These are phyloP conservation scores for Phylloporus arenicola DNA, from an alignment of 768 basidiomycete genomes.

Conservation along the genomic window DNA sequence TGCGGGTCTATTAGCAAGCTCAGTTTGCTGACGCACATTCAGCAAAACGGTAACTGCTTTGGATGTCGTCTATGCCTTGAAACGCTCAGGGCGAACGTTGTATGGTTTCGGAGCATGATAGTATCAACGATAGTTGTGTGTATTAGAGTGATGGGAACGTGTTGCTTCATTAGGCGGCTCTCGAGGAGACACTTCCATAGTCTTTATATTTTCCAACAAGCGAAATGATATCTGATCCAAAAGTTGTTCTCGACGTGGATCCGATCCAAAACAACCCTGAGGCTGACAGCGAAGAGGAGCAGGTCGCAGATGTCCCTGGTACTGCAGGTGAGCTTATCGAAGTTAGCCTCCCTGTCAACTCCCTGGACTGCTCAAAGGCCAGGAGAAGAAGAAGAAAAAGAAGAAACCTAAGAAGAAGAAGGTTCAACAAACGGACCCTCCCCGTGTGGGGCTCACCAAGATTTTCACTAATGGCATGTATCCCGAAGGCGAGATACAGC, in stretches of 20 bases:
- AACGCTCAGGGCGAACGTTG: constrained; percentile 68
- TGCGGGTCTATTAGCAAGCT: not conserved
- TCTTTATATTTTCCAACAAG: not conserved
- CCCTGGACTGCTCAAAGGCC: constrained; percentile 31
- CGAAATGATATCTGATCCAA: constrained; percentile 19
- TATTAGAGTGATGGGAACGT: not conserved
- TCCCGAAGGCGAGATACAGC: constrained; percentile 87
- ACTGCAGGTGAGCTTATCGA: constrained; percentile 24
- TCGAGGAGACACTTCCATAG: not conserved
- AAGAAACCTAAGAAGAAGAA: constrained; percentile 89
- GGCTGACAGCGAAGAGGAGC: constrained; percentile 33
- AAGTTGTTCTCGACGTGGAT: constrained; percentile 6
- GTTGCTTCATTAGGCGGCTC: not conserved
- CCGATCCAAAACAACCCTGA: constrained; percentile 15
- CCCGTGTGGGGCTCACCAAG: constrained; percentile 81
- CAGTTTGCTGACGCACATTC: constrained; percentile 2
- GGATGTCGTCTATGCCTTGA: constrained; percentile 75
- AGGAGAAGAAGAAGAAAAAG: constrained; percentile 91
- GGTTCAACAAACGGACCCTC: constrained; percentile 82
- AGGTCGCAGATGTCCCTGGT: constrained; percentile 19
- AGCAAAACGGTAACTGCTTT: constrained; percentile 77
- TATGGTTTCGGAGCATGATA: constrained; percentile 59
- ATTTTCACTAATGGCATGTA: constrained; percentile 83
- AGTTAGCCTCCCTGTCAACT: not conserved
- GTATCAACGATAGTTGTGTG: too few relatives aligned